These are phyloP conservation scores for Emericellopsis terricola DNA, from an alignment of 495 filamentous ascomycete species.

Conservation along the genomic window DNA sequence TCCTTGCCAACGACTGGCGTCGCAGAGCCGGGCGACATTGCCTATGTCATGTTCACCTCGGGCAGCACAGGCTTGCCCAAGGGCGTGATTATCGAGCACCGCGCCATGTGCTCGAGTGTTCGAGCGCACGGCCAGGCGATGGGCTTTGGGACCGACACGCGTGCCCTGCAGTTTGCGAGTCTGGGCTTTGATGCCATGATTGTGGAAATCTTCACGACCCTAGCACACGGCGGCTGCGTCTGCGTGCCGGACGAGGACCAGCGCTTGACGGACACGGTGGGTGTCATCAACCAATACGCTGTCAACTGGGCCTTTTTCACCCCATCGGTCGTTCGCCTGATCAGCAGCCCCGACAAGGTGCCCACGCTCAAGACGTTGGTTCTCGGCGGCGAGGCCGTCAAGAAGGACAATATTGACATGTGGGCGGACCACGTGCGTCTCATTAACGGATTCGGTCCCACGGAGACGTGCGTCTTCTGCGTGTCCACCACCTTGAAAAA, in stretches of 20 bases:
- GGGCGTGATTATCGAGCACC: conserved; percentile 23
- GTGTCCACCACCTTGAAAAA: too few relatives aligned
- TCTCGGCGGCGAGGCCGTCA: not conserved
- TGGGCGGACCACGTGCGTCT: not conserved
- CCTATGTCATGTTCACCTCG: conserved; percentile 25
- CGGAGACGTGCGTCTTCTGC: too few relatives aligned
- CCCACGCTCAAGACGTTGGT: not conserved
- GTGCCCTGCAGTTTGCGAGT: conserved; percentile 46
- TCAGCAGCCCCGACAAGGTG: not conserved
- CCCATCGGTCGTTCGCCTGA: not conserved
- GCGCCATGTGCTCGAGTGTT: conserved; percentile 11
- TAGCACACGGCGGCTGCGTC: conserved; percentile 35
- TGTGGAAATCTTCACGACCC: conserved; percentile 43
- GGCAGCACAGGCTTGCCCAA: conserved; percentile 35
- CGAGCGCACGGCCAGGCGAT: conserved; percentile 18
- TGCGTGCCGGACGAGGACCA: conserved; percentile 25
- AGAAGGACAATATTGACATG: not conserved
- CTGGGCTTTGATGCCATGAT: conserved; percentile 52
- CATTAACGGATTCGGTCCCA: not conserved
- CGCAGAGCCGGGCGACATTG: too few relatives aligned
- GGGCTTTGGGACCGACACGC: conserved; percentile 20
- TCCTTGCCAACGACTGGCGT: too few relatives aligned
- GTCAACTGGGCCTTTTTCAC: not conserved
- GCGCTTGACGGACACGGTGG: not conserved
- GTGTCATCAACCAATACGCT: too few relatives aligned